phyloP scores from a whole-genome alignment of 2,329 filamentous ascomycete genomes.

The Dothistroma septosporum region DNA sequence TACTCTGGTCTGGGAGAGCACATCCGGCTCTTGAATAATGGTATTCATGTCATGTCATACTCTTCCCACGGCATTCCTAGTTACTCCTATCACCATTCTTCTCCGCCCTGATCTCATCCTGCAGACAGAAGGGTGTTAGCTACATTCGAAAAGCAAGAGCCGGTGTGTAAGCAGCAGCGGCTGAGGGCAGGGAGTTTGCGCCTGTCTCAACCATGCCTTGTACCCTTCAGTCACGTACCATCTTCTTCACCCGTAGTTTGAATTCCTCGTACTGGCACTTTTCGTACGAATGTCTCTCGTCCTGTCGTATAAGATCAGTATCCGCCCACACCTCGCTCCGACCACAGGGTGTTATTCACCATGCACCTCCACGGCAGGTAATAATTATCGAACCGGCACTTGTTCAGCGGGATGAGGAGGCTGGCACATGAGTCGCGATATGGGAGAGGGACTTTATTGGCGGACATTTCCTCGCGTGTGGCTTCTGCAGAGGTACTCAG shows the following conservation, averaged over 20 bases:
- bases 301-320: conserved; percentile 48
- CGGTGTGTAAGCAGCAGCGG: too few species aligned
- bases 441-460: conserved; percentile 77
- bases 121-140: too few species aligned
- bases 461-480: conserved; percentile 88
- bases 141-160: too few species aligned
- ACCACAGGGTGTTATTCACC: conserved; percentile 52
- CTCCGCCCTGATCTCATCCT: conserved; percentile 77
- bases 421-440: conserved; percentile 96
- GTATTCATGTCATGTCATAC: conserved; percentile 1
- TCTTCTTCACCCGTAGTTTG: conserved; percentile 97
- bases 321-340: background rate
- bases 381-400: conserved; percentile 85
- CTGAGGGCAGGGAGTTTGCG: too few species aligned
- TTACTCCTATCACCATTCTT: conserved; percentile 85
- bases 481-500: conserved; percentile 53
- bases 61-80: conserved; percentile 40
- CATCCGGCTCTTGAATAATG: conserved; percentile 4
- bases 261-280: conserved; percentile 99
- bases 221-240: conserved; percentile 44
- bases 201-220: too few species aligned
- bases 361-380: conserved; percentile 98
- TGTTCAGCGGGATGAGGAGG: conserved; percentile 91
- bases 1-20: background rate
- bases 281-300: conserved; percentile 95